Evolutionary conservation across 2,329 filamentous ascomycete species (phyloP).

Genomic region (Bisporella sp.): DNA sequence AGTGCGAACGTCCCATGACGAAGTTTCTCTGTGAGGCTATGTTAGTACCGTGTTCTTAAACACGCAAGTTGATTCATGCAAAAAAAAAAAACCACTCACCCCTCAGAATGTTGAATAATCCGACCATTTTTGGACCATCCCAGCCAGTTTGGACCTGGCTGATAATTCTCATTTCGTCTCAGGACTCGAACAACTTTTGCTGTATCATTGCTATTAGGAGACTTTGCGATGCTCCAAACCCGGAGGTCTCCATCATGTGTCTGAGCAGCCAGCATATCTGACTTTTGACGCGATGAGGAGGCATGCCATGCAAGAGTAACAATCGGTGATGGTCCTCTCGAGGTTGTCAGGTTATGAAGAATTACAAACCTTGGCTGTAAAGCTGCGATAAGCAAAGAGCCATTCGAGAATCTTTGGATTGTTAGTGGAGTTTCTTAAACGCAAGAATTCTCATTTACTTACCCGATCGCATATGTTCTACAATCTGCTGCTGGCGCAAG

Average conservation of each 20-base stretch:
- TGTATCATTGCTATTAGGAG: conserved; percentile 60
- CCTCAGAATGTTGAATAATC: conserved; percentile 86
- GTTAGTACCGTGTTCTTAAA: conserved; percentile 35
- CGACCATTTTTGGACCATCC: conserved; percentile 97
- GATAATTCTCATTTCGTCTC: conserved; percentile 68
- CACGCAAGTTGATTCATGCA: conserved; percentile 37
- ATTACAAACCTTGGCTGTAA: conserved; percentile 91
- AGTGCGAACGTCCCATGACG: conserved; percentile 96
- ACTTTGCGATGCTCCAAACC: conserved; percentile 94
- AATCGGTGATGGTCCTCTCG: conserved; percentile 77
- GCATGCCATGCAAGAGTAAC: conserved; percentile 90
- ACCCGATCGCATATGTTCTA: conserved; percentile 94
- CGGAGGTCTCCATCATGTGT: conserved; percentile 85
- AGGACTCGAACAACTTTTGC: conserved; percentile 86
- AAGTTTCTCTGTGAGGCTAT: conserved; percentile 61
- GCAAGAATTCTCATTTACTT: conserved; percentile 18
- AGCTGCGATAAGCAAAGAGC: conserved; percentile 82
- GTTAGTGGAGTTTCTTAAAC: conserved; percentile 9
- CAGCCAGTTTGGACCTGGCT: conserved; percentile 85
- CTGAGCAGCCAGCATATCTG: conserved; percentile 94
- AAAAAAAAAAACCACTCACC: conserved; percentile 50
- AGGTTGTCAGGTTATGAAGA: conserved; percentile 82
- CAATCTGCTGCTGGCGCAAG: conserved; percentile 85
- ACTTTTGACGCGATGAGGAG: conserved; percentile 91
- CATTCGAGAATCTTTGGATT: conserved; percentile 74